A percentile compares a stretch with the other conserved stretches of the same genome.
Conservation (phyloP, 495 filamentous ascomycete genomes). For the Endocarpon pusillum region DNA sequence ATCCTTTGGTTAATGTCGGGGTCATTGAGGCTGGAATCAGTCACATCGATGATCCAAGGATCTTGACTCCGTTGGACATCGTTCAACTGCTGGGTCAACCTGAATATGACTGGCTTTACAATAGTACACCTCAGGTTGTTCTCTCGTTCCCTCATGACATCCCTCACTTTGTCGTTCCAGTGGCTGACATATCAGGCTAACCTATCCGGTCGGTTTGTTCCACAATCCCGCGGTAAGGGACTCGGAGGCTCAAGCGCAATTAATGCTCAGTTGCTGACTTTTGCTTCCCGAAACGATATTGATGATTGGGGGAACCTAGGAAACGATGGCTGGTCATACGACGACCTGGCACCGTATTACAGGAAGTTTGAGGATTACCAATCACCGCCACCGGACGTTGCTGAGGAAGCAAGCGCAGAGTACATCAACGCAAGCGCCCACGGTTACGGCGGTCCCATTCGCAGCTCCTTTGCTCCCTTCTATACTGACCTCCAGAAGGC, state of each 20-base stretch:
- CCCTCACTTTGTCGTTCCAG: no score
- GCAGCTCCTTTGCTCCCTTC: slow-evolving; percentile 9
- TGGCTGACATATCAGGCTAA: slow-evolving; percentile 9
- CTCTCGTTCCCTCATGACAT: no score
- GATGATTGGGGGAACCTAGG: slow-evolving; percentile 33
- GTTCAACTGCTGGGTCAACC: slow-evolving; percentile 6
- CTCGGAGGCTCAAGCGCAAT: slow-evolving; percentile 39
- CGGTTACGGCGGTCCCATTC: slow-evolving; percentile 10
- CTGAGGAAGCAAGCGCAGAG: slow-evolving; percentile 5
- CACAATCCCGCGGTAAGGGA: slow-evolving; percentile 32
- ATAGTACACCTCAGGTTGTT: slow-evolving; percentile 10
- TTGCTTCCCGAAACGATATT: slow-evolving; percentile 20
- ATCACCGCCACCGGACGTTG: slow-evolving; percentile 2
- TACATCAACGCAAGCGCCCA: slow-evolving; percentile 8
- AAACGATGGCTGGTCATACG: slow-evolving; percentile 33
- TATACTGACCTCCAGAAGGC: slow-evolving; percentile 10
- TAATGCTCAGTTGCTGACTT: slow-evolving; percentile 34
- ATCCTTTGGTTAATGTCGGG: slow-evolving; percentile 6
- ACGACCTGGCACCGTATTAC: slow-evolving; percentile 26
- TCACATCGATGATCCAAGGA: slow-evolving; percentile 1
- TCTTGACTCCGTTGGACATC: slow-evolving; percentile 2
- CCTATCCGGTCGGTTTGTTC: slow-evolving; percentile 11
- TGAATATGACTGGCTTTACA: slow-evolving; percentile 13
- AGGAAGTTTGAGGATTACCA: slow-evolving; percentile 22
- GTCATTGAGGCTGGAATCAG: slow-evolving; percentile 11